Conservation (phyloP, 805 yeast species). For the Phaffomyces thermotolerans region DNA sequence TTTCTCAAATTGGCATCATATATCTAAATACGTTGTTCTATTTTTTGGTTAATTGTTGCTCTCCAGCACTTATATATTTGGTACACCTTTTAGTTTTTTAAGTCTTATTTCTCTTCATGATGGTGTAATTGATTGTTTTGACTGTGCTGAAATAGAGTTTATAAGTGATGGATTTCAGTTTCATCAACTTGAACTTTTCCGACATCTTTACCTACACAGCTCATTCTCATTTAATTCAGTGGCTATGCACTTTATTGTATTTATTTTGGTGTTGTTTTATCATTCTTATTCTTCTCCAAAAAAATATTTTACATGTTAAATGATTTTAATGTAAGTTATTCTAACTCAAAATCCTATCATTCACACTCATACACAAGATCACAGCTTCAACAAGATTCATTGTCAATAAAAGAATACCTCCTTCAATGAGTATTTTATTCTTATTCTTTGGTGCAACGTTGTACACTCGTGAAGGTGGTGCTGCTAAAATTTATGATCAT, state of each 20-base stretch:
- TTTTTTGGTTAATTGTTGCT: no score
- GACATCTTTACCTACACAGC: no score
- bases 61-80: no score
- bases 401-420: slow-evolving; percentile 27
- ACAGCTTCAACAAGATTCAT: slow-evolving; percentile 26
- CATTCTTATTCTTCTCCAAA: not conserved
- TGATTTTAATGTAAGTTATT: not conserved
- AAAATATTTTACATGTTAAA: not conserved
- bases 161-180: no score
- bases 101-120: no score
- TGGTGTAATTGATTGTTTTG: no score
- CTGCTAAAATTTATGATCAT: slow-evolving; percentile 16
- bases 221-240: no score
- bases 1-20: no score
- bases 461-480: slow-evolving; percentile 44
- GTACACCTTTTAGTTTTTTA: no score
- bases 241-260: not conserved
- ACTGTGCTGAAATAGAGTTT: no score
- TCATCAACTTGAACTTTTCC: no score
- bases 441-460: slow-evolving; percentile 27
- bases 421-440: slow-evolving; percentile 30
- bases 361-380: slow-evolving; percentile 11
- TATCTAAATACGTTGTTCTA: no score
- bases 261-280: not conserved
- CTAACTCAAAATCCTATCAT: not conserved